Evolutionary conservation across 441 rosid species (phyloP).

Genomic region (Euphorbia schlechtendalii): DNA sequence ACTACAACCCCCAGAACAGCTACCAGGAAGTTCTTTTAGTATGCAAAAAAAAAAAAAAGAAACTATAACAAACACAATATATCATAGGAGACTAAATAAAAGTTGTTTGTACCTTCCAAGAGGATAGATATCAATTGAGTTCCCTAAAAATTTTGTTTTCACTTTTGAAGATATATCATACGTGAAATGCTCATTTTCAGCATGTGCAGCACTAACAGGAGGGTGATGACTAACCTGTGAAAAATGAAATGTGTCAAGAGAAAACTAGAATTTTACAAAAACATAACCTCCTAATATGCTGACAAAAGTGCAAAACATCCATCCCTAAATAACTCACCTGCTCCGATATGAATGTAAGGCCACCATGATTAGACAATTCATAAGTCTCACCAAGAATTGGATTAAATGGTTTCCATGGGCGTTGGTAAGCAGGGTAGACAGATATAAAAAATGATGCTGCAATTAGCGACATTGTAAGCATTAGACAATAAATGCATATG

Average conservation of each 20-base stretch:
- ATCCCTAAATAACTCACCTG: conserved; percentile 44
- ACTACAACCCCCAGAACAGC: background rate
- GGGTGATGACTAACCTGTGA: conserved; percentile 96
- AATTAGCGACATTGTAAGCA: conserved; percentile 23
- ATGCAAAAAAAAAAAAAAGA: background rate
- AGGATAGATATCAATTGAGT: conserved; percentile 89
- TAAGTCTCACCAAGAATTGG: conserved; percentile 97
- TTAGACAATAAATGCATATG: background rate
- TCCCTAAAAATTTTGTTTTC: conserved; percentile 88
- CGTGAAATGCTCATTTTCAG: conserved; percentile 90
- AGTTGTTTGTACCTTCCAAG: conserved; percentile 67
- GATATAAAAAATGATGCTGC: conserved; percentile 92
- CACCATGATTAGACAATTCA: conserved; percentile 74
- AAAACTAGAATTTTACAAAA: background rate
- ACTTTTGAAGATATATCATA: conserved; percentile 88
- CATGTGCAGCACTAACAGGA: conserved; percentile 92
- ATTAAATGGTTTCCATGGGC: conserved; percentile 97
- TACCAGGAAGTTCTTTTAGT: background rate
- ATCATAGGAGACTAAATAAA: background rate
- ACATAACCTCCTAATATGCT: background rate
- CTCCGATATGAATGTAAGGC: conserved; percentile 70
- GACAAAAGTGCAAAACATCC: background rate
- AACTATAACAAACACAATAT: background rate
- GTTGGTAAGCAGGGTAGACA: conserved; percentile 69
- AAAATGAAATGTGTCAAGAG: background rate